These are phyloP conservation scores for Alternaria hordeiaustralica DNA, from an alignment of 2,329 filamentous ascomycete species.

Conservation along the genomic window DNA sequence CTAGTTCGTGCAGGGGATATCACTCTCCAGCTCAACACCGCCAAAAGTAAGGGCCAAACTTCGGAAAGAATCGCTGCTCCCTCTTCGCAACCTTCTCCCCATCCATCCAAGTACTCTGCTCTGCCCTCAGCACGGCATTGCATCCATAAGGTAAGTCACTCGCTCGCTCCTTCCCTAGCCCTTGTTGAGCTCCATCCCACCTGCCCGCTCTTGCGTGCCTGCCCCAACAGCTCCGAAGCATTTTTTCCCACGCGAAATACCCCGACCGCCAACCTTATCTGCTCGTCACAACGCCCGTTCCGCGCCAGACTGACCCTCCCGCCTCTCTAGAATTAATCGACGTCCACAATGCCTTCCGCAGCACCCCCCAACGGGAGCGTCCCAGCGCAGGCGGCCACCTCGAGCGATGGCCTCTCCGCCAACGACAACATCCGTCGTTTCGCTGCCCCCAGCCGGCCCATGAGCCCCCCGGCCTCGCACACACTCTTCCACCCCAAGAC, in stretches of 20 bases:
- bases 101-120: constrained; percentile 32
- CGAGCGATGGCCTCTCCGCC: constrained; percentile 64
- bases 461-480: constrained; percentile 87
- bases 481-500: constrained; percentile 99
- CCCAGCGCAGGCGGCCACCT: constrained; percentile 39
- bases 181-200: constrained; percentile 17
- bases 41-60: constrained; percentile 34
- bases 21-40: constrained; percentile 38
- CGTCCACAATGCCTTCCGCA: constrained; percentile 54
- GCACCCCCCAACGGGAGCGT: constrained; percentile 45
- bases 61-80: constrained; percentile 33
- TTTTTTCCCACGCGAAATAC: constrained; percentile 29
- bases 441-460: constrained; percentile 85
- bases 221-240: constrained; percentile 24
- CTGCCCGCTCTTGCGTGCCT: constrained; percentile 21
- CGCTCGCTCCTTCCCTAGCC: constrained; percentile 13
- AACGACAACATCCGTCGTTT: constrained; percentile 99
- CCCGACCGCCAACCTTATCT: constrained; percentile 33
- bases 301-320: constrained; percentile 22
- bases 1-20: constrained; percentile 33
- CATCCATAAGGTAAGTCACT: constrained; percentile 37
- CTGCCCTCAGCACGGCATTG: constrained; percentile 25
- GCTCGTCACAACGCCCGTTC: constrained; percentile 6
- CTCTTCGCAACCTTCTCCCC: constrained; percentile 35
- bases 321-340: constrained; percentile 12